phyloP scores from a whole-genome alignment of 345 rosid species.

The Orychophragmus violaceus region DNA sequence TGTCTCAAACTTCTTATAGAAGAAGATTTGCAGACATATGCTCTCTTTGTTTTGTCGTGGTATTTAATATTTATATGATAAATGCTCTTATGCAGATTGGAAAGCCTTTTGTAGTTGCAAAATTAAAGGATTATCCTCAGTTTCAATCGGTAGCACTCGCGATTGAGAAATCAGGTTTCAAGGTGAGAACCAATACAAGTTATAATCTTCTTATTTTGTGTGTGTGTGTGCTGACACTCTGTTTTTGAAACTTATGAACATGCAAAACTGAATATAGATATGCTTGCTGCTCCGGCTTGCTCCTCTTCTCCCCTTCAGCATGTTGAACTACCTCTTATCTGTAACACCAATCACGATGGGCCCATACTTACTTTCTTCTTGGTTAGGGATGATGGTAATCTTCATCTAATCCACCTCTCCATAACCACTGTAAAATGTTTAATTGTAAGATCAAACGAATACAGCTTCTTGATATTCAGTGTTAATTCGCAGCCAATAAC shows the following conservation, averaged over 20 bases:
- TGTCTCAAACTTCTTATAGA: slow-evolving; percentile 1
- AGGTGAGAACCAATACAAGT: slow-evolving; percentile 39
- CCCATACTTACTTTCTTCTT: slow-evolving; percentile 88
- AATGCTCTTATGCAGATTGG: slow-evolving; percentile 52
- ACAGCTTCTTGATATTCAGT: slow-evolving; percentile 16
- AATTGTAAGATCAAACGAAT: neutral
- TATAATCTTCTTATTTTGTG: neutral
- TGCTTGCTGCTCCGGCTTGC: slow-evolving; percentile 95
- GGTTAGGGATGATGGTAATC: slow-evolving; percentile 98
- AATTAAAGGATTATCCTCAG: slow-evolving; percentile 88
- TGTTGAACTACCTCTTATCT: slow-evolving; percentile 93
- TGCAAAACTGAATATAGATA: slow-evolving; percentile 44
- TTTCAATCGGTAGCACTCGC: slow-evolving; percentile 87
- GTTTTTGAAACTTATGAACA: slow-evolving; percentile 1
- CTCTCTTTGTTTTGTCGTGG: neutral
- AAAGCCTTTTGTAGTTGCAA: slow-evolving; percentile 72
- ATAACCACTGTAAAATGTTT: neutral
- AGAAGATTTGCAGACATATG: neutral
- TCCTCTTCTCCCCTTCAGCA: slow-evolving; percentile 89
- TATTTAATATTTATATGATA: neutral
- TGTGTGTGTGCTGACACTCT: neutral
- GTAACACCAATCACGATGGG: slow-evolving; percentile 81
- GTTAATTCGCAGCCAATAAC: slow-evolving; percentile 78
- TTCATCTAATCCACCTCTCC: neutral
- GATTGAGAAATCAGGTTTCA: slow-evolving; percentile 79